These are phyloP conservation scores for Clathrus columnatus DNA, from an alignment of 768 basidiomycete genomes.

Conservation along the genomic window DNA sequence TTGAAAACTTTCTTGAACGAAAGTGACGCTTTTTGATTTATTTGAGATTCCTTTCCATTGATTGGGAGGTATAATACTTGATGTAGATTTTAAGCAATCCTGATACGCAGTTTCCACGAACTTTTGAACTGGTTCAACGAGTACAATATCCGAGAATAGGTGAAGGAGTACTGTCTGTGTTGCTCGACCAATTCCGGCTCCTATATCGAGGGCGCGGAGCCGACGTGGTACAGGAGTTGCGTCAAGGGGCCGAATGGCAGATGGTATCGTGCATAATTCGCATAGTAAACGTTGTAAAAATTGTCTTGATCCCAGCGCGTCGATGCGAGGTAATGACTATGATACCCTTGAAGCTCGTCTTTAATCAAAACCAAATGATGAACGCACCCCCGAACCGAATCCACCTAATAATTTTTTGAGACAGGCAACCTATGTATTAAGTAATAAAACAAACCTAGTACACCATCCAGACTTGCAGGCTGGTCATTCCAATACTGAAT, in stretches of 20 bases:
- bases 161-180: slow-evolving; percentile 84
- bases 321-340: slow-evolving; percentile 81
- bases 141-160: slow-evolving; percentile 77
- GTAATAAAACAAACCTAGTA: slow-evolving; percentile 48
- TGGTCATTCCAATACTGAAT: slow-evolving; percentile 82
- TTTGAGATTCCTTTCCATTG: slow-evolving; percentile 63
- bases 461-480: slow-evolving; percentile 77
- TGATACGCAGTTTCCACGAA: slow-evolving; percentile 68
- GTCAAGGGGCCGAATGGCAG: slow-evolving; percentile 51
- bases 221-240: slow-evolving; percentile 26
- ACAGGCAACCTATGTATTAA: slow-evolving; percentile 27
- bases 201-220: slow-evolving; percentile 81
- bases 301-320: slow-evolving; percentile 82
- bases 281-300: slow-evolving; percentile 80
- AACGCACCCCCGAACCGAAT: slow-evolving; percentile 28
- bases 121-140: slow-evolving; percentile 77
- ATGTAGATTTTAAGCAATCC: background rate
- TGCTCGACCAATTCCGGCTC: slow-evolving; percentile 90
- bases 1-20: slow-evolving; percentile 76
- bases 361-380: slow-evolving; percentile 6
- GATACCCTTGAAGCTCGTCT: background rate
- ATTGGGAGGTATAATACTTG: background rate
- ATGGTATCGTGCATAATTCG: slow-evolving; percentile 66
- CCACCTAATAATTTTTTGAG: slow-evolving; percentile 22
- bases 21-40: slow-evolving; percentile 59